These are phyloP conservation scores for Amauroascus niger DNA, from an alignment of 2,329 filamentous ascomycete species.

Conservation along the genomic window DNA sequence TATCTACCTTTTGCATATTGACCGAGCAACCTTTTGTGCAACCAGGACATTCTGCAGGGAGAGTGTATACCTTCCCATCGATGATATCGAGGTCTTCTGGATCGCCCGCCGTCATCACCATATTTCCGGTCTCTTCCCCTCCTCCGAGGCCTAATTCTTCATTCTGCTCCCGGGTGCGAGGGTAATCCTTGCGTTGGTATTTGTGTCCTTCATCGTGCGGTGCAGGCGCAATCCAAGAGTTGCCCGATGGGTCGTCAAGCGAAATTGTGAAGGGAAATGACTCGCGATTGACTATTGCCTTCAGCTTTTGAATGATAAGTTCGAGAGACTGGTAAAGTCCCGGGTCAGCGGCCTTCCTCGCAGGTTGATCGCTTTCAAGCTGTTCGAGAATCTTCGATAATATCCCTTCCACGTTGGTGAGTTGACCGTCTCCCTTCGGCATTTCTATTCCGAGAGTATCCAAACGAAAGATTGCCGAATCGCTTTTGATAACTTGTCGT, in stretches of 20 bases:
- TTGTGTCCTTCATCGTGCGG: conserved; percentile 68
- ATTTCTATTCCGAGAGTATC: conserved; percentile 91
- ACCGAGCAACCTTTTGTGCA: conserved; percentile 79
- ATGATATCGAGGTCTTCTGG: conserved; percentile 69
- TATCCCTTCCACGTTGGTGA: conserved; percentile 88
- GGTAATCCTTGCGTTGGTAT: conserved; percentile 77
- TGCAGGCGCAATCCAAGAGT: conserved; percentile 91
- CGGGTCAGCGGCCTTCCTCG: conserved; percentile 64
- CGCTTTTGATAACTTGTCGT: conserved; percentile 85
- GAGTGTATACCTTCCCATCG: conserved; percentile 84
- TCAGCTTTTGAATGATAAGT: conserved; percentile 62
- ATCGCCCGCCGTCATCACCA: conserved; percentile 41
- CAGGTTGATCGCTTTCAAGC: conserved; percentile 70
- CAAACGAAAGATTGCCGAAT: conserved; percentile 74
- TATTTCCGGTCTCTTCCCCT: conserved; percentile 26
- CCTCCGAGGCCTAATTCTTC: conserved; percentile 64
- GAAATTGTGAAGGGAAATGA: conserved; percentile 80
- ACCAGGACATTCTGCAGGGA: conserved; percentile 84
- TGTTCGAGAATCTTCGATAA: conserved; percentile 69
- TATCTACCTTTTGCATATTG: conserved; percentile 98
- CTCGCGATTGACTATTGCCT: conserved; percentile 66
- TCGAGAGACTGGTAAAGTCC: conserved; percentile 71
- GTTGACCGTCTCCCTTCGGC: conserved; percentile 77
- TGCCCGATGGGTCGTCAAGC: conserved; percentile 84
- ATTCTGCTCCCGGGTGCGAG: conserved; percentile 77